Conservation (phyloP, 1,284 basidiomycete genomes). For the Puccinia novopanici region DNA sequence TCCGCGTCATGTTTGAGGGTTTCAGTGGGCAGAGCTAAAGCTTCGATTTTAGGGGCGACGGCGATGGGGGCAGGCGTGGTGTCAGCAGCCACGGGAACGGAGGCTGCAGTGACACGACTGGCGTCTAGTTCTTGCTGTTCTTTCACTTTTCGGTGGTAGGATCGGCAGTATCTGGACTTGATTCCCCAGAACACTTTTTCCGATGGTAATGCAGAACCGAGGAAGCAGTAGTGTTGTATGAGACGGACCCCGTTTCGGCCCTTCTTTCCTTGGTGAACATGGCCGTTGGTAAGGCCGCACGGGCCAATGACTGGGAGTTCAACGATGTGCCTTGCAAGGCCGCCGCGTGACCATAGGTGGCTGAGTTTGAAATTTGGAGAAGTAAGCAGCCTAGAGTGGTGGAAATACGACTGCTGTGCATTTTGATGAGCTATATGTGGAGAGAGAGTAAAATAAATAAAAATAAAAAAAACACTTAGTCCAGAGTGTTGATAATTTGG, state of each 20-base stretch:
- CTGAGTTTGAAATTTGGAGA: not conserved
- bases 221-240: not conserved
- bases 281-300: not conserved
- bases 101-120: too few relatives aligned
- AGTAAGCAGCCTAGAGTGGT: not conserved
- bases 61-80: too few relatives aligned
- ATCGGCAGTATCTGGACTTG: slow-evolving; percentile 18
- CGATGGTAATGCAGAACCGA: not conserved
- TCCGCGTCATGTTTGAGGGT: too few relatives aligned
- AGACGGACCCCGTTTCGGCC: not conserved
- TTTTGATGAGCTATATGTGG: not conserved
- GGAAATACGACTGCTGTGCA: not conserved
- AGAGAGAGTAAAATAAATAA: not conserved
- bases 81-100: too few relatives aligned
- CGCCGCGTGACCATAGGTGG: not conserved
- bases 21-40: not conserved
- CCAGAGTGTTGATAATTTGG: slow-evolving; percentile 3
- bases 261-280: not conserved
- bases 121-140: too few relatives aligned
- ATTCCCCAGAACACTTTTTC: slow-evolving; percentile 12
- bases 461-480: slow-evolving; percentile 7
- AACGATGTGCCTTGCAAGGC: not conserved
- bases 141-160: slow-evolving; percentile 8
- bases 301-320: not conserved
- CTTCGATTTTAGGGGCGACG: slow-evolving; percentile 6